phyloP scores from a whole-genome alignment of 768 basidiomycete species.

The Kwoniella sp. region DNA sequence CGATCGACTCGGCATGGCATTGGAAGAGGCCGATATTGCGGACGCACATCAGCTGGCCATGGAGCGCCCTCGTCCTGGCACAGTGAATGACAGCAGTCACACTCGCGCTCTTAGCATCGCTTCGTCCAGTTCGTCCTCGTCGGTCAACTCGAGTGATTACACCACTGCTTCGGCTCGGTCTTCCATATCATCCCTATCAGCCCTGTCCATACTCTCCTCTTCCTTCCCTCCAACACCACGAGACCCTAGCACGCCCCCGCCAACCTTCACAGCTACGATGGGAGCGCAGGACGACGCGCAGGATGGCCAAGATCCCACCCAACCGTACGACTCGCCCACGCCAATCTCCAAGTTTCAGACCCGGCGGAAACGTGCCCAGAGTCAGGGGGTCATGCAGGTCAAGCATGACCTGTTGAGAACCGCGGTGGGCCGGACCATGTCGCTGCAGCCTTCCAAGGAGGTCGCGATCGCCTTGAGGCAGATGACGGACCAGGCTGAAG shows the following conservation, averaged over 20 bases:
- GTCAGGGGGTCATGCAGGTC: conserved; percentile 10
- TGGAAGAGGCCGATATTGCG: not conserved
- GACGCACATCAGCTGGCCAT: too few relatives aligned
- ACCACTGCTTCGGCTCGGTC: conserved; percentile 29
- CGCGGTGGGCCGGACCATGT: conserved; percentile 28
- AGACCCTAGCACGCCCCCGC: not conserved
- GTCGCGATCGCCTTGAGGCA: conserved; percentile 9
- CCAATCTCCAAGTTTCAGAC: conserved; percentile 6
- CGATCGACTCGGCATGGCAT: not conserved
- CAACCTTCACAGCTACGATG: not conserved
- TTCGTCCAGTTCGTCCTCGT: not conserved
- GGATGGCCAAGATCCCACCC: not conserved
- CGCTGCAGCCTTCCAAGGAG: conserved; percentile 19
- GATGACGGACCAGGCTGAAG: conserved; percentile 6
- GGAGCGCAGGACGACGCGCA: not conserved
- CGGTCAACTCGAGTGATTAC: conserved; percentile 6
- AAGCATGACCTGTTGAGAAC: conserved; percentile 21
- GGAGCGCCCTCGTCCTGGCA: too few relatives aligned
- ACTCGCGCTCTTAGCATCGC: too few relatives aligned
- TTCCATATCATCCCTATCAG: conserved; percentile 19
- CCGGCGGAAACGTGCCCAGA: conserved; percentile 11
- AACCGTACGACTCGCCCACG: not conserved
- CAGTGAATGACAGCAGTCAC: too few relatives aligned
- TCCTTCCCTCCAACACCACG: conserved; percentile 23
- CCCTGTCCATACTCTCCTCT: conserved; percentile 24